Base-by-base conservation (phyloP, 176 grass and related monocot species). In the Rhynchospora breviuscula region DNA sequence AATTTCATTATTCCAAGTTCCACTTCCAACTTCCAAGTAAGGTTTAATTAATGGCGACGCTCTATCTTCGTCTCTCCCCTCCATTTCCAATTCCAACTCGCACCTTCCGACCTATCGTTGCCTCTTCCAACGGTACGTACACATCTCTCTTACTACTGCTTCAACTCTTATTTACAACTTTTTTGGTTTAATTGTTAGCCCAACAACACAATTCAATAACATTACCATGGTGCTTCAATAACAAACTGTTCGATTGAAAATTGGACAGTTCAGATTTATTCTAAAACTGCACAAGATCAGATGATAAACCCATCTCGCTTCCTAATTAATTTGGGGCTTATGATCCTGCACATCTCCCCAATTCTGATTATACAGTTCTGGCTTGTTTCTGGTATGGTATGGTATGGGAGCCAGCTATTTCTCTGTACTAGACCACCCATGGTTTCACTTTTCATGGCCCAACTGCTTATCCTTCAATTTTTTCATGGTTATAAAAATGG, bases 71-170 rank as follows among this genome's bases (percentile, higher is more conserved):
- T 52, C 23, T 75, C 83, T 85, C 51, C 8, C 31, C 53, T 62
- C 13, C 67, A 22, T 13, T 61, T 29, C 4, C 67, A 22, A 21
- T 61, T 29, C 4, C 25, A 59, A 15, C 52, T 49, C 57, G 68
- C 69, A 61, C 51, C 83, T 85, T 78, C 58, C 68, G 51, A 45
- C 69, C 83, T 15, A 78, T 85, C 56, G 44, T 21, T 35, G 68
- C 83, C 45, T 85, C 69, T 49, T 77, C 83, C 59, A 77, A 85
- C 1, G 83, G 83, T 85, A 62, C 15, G 3, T 23, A 62, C 19
- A 33, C 66, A 67, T 45, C 35, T 45, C 25, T 69, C 23, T 40
- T 40, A 1, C 33, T 3, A 18, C 61, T 63, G 3, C 21, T 26
- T 12, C 22, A 64, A 18, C 44, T 45, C 67, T 44, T 14, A 22